These are phyloP conservation scores for Xylaria polymorpha DNA, from an alignment of 2,329 filamentous ascomycete genomes.

Conservation along the genomic window DNA sequence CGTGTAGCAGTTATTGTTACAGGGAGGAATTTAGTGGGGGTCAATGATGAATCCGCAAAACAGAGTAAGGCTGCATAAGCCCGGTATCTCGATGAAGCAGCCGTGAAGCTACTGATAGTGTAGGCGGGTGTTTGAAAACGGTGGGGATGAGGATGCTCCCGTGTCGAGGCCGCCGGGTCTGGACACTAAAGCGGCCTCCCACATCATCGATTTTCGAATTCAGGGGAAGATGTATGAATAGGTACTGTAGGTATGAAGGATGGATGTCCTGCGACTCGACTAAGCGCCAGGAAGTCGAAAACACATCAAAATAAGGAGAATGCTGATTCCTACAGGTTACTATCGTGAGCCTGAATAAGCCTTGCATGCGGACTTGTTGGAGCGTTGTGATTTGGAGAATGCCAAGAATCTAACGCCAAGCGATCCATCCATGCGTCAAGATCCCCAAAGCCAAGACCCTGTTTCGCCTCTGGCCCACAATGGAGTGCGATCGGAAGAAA, in stretches of 20 bases:
- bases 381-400: slow-evolving; percentile 17
- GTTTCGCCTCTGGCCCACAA: slow-evolving; percentile 25
- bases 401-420: slow-evolving; percentile 15
- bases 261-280: background rate
- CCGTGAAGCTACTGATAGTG: slow-evolving; percentile 32
- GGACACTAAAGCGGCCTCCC: slow-evolving; percentile 7
- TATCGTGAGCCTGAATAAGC: slow-evolving; percentile 9
- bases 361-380: background rate
- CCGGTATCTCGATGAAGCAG: slow-evolving; percentile 33
- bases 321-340: background rate
- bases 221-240: background rate
- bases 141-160: slow-evolving; percentile 35
- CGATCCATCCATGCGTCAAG: slow-evolving; percentile 22
- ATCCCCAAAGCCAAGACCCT: slow-evolving; percentile 22
- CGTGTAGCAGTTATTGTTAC: slow-evolving; percentile 16
- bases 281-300: background rate
- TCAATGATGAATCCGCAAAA: slow-evolving; percentile 3
- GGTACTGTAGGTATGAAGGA: background rate
- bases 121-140: slow-evolving; percentile 31
- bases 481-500: slow-evolving; percentile 37
- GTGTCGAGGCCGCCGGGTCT: slow-evolving; percentile 6
- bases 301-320: slow-evolving; percentile 2
- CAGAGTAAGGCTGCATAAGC: slow-evolving; percentile 37
- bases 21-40: slow-evolving; percentile 19
- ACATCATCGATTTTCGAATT: slow-evolving; percentile 4